Conservation (phyloP, 345 rosid species). For the Geranium rotundifolium region DNA sequence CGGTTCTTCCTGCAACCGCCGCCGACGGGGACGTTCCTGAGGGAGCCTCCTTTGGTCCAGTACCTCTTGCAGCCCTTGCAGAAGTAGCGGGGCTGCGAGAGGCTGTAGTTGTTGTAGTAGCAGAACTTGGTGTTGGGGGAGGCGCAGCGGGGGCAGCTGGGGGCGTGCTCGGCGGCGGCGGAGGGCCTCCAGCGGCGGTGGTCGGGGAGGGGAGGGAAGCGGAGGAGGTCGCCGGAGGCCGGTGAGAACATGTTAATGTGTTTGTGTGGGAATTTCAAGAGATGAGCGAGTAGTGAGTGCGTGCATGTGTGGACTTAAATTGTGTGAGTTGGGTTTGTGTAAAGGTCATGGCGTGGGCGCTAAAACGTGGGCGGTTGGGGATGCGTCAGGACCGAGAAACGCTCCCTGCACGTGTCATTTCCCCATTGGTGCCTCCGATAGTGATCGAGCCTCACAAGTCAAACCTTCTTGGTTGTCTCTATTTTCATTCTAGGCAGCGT, state of each 20-base stretch:
- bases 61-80: constrained; percentile 83
- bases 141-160: constrained; percentile 79
- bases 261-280: constrained; percentile 1
- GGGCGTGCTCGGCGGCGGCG: constrained; percentile 62
- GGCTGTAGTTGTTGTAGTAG: constrained; percentile 84
- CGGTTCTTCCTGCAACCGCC: constrained; percentile 60
- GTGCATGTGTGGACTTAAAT: constrained; percentile 14
- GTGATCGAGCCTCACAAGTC: constrained; percentile 17
- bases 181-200: constrained; percentile 43
- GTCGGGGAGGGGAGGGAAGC: too few relatives aligned
- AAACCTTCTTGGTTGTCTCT: constrained; percentile 7
- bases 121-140: constrained; percentile 76
- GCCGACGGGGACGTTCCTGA: constrained; percentile 76
- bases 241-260: not conserved
- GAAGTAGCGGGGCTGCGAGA: constrained; percentile 83
- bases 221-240: too few relatives aligned
- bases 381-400: constrained; percentile 32
- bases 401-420: constrained; percentile 13
- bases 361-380: constrained; percentile 64
- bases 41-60: constrained; percentile 86
- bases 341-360: constrained; percentile 7
- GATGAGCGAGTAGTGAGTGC: not conserved
- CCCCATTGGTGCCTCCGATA: constrained; percentile 12
- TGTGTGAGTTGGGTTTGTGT: constrained; percentile 12
- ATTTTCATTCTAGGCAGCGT: not conserved